Percentiles rank a stretch among this genome's conserved stretches.
Evolutionary conservation across 805 yeast species (phyloP).

Genomic region (Myxozyma neotropica): DNA sequence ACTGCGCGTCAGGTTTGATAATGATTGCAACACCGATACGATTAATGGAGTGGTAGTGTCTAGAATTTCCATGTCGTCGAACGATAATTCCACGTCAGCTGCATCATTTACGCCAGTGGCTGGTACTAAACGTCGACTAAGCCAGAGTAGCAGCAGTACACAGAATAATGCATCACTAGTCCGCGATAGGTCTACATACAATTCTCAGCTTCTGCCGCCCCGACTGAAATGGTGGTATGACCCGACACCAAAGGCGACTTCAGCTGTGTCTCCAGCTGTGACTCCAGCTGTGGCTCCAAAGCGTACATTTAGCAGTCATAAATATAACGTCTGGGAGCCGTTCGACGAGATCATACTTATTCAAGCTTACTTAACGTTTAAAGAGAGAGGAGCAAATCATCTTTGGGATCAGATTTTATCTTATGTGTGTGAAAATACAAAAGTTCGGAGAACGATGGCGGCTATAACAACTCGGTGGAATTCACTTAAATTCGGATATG

Average conservation of each 20-base stretch:
- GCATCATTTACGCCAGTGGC: no score
- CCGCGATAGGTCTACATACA: no score
- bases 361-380: neutral
- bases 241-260: neutral
- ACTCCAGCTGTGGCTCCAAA: neutral
- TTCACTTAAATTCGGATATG: neutral
- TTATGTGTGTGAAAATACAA: neutral
- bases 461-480: neutral
- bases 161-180: no score
- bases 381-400: neutral
- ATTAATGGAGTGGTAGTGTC: no score
- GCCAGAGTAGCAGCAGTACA: no score
- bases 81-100: no score
- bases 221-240: no score
- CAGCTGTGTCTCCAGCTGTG: neutral
- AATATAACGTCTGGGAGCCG: neutral
- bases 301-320: neutral
- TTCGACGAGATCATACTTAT: neutral
- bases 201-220: no score
- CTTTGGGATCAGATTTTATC: neutral
- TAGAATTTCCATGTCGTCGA: no score
- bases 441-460: neutral
- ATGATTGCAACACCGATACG: no score
- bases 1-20: no score
- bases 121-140: no score